Base-by-base conservation (phyloP, 2,329 filamentous ascomycete species). In the Diaporthe sp. region DNA sequence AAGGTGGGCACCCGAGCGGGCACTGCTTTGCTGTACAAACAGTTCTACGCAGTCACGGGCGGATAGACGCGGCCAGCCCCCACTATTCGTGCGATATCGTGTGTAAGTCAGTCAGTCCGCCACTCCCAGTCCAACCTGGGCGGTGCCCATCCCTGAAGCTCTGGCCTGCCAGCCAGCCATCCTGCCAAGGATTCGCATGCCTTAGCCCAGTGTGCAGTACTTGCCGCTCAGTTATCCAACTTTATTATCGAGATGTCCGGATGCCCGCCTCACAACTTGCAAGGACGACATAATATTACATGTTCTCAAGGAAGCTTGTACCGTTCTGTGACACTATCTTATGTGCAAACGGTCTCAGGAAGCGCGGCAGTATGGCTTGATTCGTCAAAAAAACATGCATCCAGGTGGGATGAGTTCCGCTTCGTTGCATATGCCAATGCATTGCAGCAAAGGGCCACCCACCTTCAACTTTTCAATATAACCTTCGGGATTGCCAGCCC, bases 1-100 rank as follows among this genome's bases (percentile, higher is more conserved):
- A 42, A n/a, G 68, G 73, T 80, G 77, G 44, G 80, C 77, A 76
- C 79, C 83, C 9, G 37, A 34, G 65, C 65, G 65, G 65, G 65
- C 65, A 70, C 65, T 73, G 71, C 71, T 73, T 73, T 10, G 71
- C 71, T 73, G 71, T 73, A 62, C 71, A 61, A 31, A 51, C 31
- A 17, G 31, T 55, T 13, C 31, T 34, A 25, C 34, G 65, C 65
- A 53, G 46, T 46, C 44, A 42, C 17, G 46, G 46, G n/a, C 71
- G 71, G 71, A 73, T 73, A 65, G 58, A 65, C 71, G 71, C 71
- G 71, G 71, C 46, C 17, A 73, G 44, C 31, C 71, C 57, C 61
- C 58, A 61, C 58, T 53, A 49, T 53, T 73, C 71, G 34, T 28
- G 31, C 62, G 0, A 31, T 39, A 53, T 51, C 31, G 22, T 53